Conservation (phyloP, 2,329 filamentous ascomycete species). For the Fusarium proliferatum region DNA sequence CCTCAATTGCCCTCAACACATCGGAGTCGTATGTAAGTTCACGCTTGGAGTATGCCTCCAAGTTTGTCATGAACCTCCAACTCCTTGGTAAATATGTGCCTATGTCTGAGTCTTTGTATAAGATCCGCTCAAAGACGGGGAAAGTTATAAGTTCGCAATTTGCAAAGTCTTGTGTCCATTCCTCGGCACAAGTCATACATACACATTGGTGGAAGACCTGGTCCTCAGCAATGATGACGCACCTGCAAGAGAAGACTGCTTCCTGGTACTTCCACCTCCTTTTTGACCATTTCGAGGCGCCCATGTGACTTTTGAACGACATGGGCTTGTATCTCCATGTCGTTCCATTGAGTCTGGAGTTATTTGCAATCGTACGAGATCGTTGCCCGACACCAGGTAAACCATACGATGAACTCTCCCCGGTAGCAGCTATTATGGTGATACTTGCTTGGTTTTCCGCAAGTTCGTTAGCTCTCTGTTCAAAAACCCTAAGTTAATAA, state of each 20-base stretch:
- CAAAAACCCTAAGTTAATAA: no score
- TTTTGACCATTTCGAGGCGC: background rate
- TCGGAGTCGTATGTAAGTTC: background rate
- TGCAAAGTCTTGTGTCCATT: accelerated
- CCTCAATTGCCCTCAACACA: background rate
- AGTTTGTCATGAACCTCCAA: background rate
- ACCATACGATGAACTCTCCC: accelerated
- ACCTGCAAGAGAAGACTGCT: background rate
- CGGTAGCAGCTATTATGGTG: background rate
- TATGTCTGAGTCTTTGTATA: accelerated
- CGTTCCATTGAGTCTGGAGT: no score
- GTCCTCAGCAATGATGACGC: background rate
- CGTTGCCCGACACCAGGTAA: background rate
- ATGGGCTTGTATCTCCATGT: no score
- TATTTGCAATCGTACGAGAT: accelerated
- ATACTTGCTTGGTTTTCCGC: background rate
- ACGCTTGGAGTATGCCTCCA: background rate
- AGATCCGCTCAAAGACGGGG: accelerated
- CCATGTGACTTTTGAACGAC: no score
- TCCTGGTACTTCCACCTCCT: background rate
- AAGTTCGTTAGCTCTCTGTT: no score
- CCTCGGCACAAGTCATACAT: background rate
- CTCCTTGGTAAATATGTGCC: background rate
- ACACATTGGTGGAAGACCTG: background rate
- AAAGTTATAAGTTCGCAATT: background rate